Evolutionary conservation across 1,139 yeast species (phyloP).

Genomic region (Sugiyamaella castrensis): DNA sequence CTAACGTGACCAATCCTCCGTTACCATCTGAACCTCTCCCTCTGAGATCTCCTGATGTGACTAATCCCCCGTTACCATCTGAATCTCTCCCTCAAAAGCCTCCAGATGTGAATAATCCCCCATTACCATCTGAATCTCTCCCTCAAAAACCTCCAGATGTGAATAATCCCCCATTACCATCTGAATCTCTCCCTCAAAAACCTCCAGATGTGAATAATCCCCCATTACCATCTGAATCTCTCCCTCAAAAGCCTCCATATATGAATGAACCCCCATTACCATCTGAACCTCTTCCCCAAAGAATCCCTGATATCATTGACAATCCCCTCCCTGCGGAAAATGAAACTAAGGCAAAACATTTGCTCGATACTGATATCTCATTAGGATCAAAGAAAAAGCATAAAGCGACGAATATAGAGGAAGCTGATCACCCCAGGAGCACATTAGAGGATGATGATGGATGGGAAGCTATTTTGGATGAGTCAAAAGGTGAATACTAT

Average conservation of each 20-base stretch:
- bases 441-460: slow-evolving; percentile 22
- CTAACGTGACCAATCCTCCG: neutral
- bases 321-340: no score
- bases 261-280: slow-evolving; percentile 18
- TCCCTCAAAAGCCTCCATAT: neutral
- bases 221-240: slow-evolving; percentile 2
- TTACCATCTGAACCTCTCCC: slow-evolving; percentile 9
- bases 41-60: neutral
- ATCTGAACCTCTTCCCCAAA: slow-evolving; percentile 21
- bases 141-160: slow-evolving; percentile 19
- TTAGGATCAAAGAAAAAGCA: no score
- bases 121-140: slow-evolving; percentile 21
- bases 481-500: slow-evolving; percentile 25
- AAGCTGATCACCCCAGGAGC: no score
- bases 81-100: neutral
- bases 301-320: slow-evolving; percentile 15
- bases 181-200: slow-evolving; percentile 2
- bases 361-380: no score
- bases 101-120: slow-evolving; percentile 5
- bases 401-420: no score
- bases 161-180: slow-evolving; percentile 6
- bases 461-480: slow-evolving; percentile 35
- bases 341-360: no score
- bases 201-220: neutral
- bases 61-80: slow-evolving; percentile 2